Evolutionary conservation across 2,329 filamentous ascomycete species (phyloP).

Genomic region (Cordyceps militaris): DNA sequence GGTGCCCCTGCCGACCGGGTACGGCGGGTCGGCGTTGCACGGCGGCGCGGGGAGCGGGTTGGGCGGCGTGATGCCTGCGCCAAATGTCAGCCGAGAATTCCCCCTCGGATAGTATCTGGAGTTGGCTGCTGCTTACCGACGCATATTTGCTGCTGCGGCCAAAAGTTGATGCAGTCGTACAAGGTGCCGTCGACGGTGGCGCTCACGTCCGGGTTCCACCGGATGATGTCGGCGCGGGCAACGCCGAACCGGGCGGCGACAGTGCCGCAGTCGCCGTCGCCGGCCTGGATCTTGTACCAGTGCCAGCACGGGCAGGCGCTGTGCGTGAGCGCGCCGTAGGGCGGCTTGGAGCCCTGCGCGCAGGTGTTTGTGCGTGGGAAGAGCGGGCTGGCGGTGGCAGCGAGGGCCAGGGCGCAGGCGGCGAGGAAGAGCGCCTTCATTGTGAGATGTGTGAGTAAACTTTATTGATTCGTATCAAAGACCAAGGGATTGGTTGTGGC

Average conservation of each 20-base stretch:
- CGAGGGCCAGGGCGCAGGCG: not conserved
- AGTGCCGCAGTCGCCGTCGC: conserved; percentile 9
- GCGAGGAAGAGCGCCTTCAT: conserved; percentile 1
- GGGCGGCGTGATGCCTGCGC: conserved; percentile 1
- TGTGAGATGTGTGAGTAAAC: not conserved
- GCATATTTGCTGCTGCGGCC: conserved; percentile 9
- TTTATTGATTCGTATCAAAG: not conserved
- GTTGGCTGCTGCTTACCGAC: not conserved
- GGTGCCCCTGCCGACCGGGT: conserved; percentile 6
- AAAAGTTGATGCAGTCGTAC: conserved; percentile 13
- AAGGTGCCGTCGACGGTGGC: conserved; percentile 2
- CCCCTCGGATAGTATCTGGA: too few species aligned
- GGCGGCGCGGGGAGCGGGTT: not conserved
- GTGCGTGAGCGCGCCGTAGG: conserved; percentile 4
- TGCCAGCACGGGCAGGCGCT: conserved; percentile 11
- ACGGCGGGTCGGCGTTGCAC: conserved; percentile 8
- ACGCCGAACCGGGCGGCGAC: conserved; percentile 4
- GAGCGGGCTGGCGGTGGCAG: conserved; percentile 5
- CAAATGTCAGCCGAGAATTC: not conserved
- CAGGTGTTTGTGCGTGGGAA: not conserved
- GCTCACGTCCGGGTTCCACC: conserved; percentile 9
- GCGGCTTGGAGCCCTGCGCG: not conserved
- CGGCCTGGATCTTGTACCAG: conserved; percentile 10
- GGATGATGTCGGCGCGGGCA: conserved; percentile 2
- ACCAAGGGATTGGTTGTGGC: not conserved